Evolutionary conservation across 2,329 filamentous ascomycete genomes (phyloP).

Genomic region (Elsinoe fawcettii): DNA sequence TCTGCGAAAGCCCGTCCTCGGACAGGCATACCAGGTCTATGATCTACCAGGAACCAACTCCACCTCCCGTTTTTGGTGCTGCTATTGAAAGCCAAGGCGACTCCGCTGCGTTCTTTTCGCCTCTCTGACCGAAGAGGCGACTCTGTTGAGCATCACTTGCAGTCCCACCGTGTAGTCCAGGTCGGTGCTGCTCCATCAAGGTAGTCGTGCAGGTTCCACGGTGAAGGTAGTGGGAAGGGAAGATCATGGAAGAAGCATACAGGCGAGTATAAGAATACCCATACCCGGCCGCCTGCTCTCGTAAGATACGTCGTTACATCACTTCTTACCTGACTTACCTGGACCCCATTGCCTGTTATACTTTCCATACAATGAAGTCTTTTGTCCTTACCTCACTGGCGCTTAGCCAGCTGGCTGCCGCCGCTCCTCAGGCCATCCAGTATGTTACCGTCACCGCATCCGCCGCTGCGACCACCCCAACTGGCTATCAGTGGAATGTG

Average conservation of each 20-base stretch:
- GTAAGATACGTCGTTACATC: background rate
- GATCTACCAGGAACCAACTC: constrained; percentile 14
- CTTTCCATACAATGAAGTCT: constrained; percentile 1
- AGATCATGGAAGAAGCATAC: background rate
- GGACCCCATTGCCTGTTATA: background rate
- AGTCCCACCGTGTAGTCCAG: background rate
- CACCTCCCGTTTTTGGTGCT: constrained; percentile 8
- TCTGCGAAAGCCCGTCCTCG: background rate
- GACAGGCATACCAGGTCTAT: constrained; percentile 3
- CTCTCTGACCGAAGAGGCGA: background rate
- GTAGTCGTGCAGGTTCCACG: background rate
- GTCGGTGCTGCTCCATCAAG: constrained; percentile 13
- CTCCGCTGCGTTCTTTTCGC: constrained; percentile 11
- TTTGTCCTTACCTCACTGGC: background rate
- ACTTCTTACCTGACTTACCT: background rate
- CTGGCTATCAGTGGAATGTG: constrained; percentile 7
- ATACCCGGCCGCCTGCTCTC: too few species aligned
- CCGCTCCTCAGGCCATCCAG: constrained; percentile 1
- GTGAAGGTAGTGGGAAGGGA: background rate
- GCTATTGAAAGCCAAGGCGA: constrained; percentile 10
- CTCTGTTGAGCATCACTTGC: constrained; percentile 6
- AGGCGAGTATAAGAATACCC: background rate
- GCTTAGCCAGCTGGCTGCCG: background rate
- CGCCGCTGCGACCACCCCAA: background rate
- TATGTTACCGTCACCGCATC: constrained; percentile 4